Evolutionary conservation across 208 protist genomes (phyloP).

Genomic region (Leishmania tropica): DNA sequence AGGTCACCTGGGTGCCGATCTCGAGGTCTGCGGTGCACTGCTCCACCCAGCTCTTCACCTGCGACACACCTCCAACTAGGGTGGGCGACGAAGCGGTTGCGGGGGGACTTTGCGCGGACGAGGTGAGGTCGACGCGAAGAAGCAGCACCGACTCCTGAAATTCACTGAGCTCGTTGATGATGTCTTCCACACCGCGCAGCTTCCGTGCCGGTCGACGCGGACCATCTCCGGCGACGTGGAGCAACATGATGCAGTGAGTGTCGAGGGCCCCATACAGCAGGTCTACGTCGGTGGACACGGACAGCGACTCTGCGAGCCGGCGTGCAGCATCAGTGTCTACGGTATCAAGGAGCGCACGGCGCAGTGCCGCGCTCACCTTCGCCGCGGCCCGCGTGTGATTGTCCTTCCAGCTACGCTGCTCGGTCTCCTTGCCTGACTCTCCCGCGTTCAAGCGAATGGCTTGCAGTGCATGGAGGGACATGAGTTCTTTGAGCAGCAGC

Average conservation of each 20-base stretch:
- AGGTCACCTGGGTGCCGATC: slow-evolving; percentile 50
- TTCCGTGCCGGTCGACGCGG: slow-evolving; percentile 16
- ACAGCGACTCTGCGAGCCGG: slow-evolving; percentile 31
- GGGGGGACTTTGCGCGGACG: neutral
- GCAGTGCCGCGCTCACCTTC: slow-evolving; percentile 21
- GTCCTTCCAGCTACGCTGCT: slow-evolving; percentile 1
- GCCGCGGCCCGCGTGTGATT: slow-evolving; percentile 8
- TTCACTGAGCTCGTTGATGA: slow-evolving; percentile 53
- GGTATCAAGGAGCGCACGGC: slow-evolving; percentile 20
- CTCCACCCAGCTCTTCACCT: slow-evolving; percentile 25
- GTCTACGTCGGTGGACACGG: slow-evolving; percentile 35
- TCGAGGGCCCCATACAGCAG: slow-evolving; percentile 29
- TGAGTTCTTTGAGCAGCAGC: slow-evolving; percentile 30
- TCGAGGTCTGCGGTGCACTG: slow-evolving; percentile 22
- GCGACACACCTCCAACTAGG: slow-evolving; percentile 31
- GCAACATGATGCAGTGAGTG: slow-evolving; percentile 30
- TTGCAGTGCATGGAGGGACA: slow-evolving; percentile 15
- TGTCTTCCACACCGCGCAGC: slow-evolving; percentile 38
- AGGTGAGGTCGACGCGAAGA: slow-evolving; percentile 25
- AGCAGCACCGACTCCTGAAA: slow-evolving; percentile 51
- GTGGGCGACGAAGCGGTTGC: neutral
- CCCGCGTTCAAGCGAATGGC: neutral
- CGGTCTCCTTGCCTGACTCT: neutral
- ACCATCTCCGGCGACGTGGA: slow-evolving; percentile 27
- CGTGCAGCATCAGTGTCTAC: slow-evolving; percentile 33